Evolutionary conservation across 495 filamentous ascomycete genomes (phyloP).

Genomic region (Penicillium simplicissimum): DNA sequence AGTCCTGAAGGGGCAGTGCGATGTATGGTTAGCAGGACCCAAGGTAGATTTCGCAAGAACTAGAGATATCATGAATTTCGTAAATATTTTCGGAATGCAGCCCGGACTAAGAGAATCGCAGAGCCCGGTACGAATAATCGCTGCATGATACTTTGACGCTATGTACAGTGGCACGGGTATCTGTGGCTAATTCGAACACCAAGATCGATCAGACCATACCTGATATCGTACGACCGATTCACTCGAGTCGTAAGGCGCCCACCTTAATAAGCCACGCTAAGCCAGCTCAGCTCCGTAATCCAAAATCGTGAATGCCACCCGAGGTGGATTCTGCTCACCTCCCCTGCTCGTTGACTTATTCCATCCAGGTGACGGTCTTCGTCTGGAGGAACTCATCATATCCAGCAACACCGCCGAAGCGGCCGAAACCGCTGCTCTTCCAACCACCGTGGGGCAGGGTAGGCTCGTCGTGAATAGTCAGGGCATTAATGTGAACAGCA

Average conservation of each 20-base stretch:
- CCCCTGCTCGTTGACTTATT: slow-evolving; percentile 20
- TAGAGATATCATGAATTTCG: neutral
- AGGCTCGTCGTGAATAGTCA: slow-evolving; percentile 83
- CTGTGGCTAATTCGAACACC: neutral
- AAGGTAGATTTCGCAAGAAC: neutral
- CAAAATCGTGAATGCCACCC: neutral
- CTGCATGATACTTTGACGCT: neutral
- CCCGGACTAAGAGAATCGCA: neutral
- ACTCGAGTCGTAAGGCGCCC: neutral
- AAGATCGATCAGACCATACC: neutral
- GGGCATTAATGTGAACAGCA: slow-evolving; percentile 86
- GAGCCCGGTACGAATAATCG: neutral
- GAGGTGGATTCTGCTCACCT: neutral
- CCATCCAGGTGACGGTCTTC: slow-evolving; percentile 77
- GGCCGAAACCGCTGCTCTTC: slow-evolving; percentile 84
- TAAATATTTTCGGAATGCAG: neutral
- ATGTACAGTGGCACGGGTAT: slow-evolving; percentile 4
- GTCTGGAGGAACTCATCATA: slow-evolving; percentile 78
- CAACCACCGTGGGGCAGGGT: slow-evolving; percentile 79
- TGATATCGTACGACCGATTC: neutral
- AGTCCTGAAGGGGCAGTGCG: neutral
- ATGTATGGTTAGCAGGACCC: neutral
- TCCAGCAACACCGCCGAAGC: slow-evolving; percentile 56
- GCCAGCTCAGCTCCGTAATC: slow-evolving; percentile 14
- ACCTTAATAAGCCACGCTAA: slow-evolving; percentile 5